phyloP scores from a whole-genome alignment of 2,329 filamentous ascomycete species.

The Sporothrix schenckii region DNA sequence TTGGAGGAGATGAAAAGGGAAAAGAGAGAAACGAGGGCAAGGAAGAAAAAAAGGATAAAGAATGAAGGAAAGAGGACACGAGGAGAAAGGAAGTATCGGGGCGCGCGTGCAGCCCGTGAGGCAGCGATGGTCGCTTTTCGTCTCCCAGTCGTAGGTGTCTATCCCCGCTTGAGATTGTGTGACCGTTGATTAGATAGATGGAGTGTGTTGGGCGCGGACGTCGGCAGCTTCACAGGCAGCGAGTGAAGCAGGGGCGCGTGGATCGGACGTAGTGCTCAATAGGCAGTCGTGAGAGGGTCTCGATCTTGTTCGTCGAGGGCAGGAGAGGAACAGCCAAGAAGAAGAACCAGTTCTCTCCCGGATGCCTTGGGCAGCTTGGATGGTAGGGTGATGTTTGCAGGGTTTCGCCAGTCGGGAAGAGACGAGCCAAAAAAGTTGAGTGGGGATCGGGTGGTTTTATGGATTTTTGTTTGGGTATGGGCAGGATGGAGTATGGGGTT shows the following conservation, averaged over 20 bases:
- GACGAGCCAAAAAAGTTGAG: conserved; percentile 26
- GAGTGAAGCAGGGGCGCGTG: neutral
- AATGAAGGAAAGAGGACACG: conserved; percentile 2
- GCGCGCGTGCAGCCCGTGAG: conserved; percentile 25
- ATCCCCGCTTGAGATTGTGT: neutral
- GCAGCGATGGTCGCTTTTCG: conserved; percentile 20
- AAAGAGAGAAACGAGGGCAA: neutral
- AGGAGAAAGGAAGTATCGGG: neutral
- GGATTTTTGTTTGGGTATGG: conserved; percentile 23
- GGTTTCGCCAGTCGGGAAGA: conserved; percentile 26
- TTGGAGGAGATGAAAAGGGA: neutral
- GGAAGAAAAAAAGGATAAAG: conserved; percentile 17
- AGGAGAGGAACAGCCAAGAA: conserved; percentile 7
- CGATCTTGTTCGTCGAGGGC: neutral
- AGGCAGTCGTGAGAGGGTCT: conserved; percentile 18
- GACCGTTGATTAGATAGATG: conserved; percentile 21
- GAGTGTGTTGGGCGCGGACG: conserved; percentile 28
- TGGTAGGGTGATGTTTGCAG: conserved; percentile 18
- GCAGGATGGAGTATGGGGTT: neutral
- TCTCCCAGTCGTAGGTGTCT: conserved; percentile 13
- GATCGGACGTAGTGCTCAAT: neutral
- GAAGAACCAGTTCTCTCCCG: conserved; percentile 15
- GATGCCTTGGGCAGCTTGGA: conserved; percentile 29
- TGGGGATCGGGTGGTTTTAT: conserved; percentile 32
- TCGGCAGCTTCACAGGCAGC: conserved; percentile 27